phyloP scores from a whole-genome alignment of 306 rosid genomes.

The Amphicarpaea edgeworthii region DNA sequence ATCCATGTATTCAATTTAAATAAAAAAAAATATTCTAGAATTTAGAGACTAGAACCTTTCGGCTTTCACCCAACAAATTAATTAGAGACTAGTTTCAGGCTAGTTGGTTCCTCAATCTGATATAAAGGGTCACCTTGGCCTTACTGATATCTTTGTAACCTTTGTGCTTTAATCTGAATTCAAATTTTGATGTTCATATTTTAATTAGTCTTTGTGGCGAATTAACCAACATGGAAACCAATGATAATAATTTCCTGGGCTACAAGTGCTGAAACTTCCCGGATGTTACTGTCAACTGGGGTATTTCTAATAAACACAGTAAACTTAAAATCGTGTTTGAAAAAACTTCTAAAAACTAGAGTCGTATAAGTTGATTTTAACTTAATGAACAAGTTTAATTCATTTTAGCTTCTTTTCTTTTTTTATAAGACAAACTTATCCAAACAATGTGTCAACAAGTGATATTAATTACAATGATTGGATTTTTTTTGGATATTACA shows the following conservation, averaged over 20 bases:
- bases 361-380: too few species aligned
- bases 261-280: slow-evolving; percentile 19
- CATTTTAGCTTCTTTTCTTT: too few species aligned
- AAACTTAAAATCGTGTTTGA: neutral
- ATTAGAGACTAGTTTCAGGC: neutral
- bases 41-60: slow-evolving; percentile 12
- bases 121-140: slow-evolving; percentile 18
- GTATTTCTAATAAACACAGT: neutral
- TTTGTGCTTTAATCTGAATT: slow-evolving; percentile 19
- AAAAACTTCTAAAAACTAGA: too few species aligned
- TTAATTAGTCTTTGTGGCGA: neutral
- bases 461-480: slow-evolving; percentile 48
- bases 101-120: slow-evolving; percentile 4
- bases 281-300: neutral
- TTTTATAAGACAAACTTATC: neutral
- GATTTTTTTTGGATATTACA: slow-evolving; percentile 39
- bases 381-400: too few species aligned
- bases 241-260: neutral
- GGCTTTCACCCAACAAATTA: neutral
- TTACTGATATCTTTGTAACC: neutral
- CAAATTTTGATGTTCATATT: slow-evolving; percentile 2
- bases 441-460: neutral
- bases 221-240: slow-evolving; percentile 9
- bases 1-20: slow-evolving; percentile 27
- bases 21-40: slow-evolving; percentile 34